Base-by-base conservation (phyloP, 805 yeast species). In the Barnettozyma wickerhamii region DNA sequence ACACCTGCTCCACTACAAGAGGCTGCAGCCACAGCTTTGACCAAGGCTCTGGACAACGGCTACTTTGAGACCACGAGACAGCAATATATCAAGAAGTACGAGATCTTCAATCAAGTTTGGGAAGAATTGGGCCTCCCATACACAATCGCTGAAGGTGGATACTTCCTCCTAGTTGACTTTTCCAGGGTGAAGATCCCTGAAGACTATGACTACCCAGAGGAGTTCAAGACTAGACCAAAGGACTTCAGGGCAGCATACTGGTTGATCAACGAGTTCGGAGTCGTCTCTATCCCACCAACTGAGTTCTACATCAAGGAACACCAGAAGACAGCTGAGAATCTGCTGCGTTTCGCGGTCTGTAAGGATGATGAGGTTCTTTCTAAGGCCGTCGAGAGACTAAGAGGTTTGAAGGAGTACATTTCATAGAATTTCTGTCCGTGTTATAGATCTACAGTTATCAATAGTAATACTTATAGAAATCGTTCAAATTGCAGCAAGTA, bases 281-380 rank as follows among this genome's bases (percentile, higher is more conserved):
- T 93, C 30, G 98, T 93, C 17, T 84, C 95, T 4, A 93, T 93
- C 49, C 99, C 99, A 10, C 98, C 98, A 21, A 84, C 96, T n/a
- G 98, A 91, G 63, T 93, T 93, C 57, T 79, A 86, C 55, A 74
- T 80, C 33, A 75, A 79, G 9, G 79, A 76, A 45, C 79, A 84
- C 49, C 89, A 84, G 24, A 69, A 75, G 41, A 78, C 81, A 14
- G 89, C 91, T 41, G 95, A 90, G 58, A 81, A 86, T 52, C 77
- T 88, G 58, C 68, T 93, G 46, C 79, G 99, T 58, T 90, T 93
- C 62, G 98, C 99, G 13, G 95, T 93, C 15, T 93, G 99, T 72
- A 93, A 93, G 66, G 96, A 85, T 53, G 95, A 93, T 58, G 72
- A 68, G 5, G 71, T 86, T 44, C 71, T 93, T 49, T 81, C 77